These are phyloP conservation scores for Cardamine occulta DNA, from an alignment of 345 rosid species.

Conservation along the genomic window DNA sequence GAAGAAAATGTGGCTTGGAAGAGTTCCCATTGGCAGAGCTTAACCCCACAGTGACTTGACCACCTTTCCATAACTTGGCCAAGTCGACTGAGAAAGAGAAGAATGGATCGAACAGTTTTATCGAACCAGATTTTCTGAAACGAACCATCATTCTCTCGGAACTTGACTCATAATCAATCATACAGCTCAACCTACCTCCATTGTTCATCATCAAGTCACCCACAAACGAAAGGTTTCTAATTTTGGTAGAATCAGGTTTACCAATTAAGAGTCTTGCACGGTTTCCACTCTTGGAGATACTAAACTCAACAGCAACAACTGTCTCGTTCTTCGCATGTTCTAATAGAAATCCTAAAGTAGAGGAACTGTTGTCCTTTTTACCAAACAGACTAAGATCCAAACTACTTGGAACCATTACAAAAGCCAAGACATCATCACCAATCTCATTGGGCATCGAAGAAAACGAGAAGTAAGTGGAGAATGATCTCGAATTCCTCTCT, in stretches of 20 bases:
- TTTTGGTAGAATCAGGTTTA: constrained; percentile 55
- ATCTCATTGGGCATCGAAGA: constrained; percentile 51
- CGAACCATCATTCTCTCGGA: constrained; percentile 61
- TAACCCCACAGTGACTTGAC: constrained; percentile 57
- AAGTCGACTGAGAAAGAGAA: constrained; percentile 60
- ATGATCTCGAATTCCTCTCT: constrained; percentile 52
- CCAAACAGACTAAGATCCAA: constrained; percentile 47
- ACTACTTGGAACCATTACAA: constrained; percentile 64
- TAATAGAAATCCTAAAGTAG: constrained; percentile 39
- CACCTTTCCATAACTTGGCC: constrained; percentile 52
- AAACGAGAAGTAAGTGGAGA: constrained; percentile 85
- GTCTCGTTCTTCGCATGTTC: constrained; percentile 14
- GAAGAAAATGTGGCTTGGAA: constrained; percentile 53
- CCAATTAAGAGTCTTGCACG: constrained; percentile 61
- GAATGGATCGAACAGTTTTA: constrained; percentile 63
- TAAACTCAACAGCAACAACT: constrained; percentile 56
- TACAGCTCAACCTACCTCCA: constrained; percentile 66
- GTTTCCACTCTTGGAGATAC: constrained; percentile 48
- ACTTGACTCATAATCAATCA: constrained; percentile 76
- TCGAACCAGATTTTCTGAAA: constrained; percentile 38
- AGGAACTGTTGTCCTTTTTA: constrained; percentile 37
- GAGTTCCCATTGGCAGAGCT: constrained; percentile 68
- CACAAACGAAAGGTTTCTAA: constrained; percentile 42
- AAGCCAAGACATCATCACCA: constrained; percentile 57
- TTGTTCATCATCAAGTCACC: constrained; percentile 40